Evolutionary conservation across 2,329 filamentous ascomycete genomes (phyloP), one percentile per base, ranked within the genome.

Genomic region (Capronia coronata): DNA sequence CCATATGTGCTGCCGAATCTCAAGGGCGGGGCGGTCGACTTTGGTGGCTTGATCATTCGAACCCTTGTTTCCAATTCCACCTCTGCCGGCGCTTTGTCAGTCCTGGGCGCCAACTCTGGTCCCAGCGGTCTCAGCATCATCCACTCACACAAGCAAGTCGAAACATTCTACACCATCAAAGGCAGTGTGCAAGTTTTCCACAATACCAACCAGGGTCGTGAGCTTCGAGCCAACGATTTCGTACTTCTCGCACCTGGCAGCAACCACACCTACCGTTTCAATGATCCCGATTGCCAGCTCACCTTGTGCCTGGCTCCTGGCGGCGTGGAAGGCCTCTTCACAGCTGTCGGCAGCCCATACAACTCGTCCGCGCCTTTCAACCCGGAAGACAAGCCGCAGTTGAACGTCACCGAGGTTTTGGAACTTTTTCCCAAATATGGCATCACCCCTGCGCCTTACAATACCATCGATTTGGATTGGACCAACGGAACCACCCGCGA

Each of bases 241-340:
- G 51, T 42, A 3, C 42, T 57, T 32, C 54, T 57, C 13, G 51
- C 54, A 10, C 48, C 51, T 2, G 54, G 54, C 25, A 57, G 51
- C 51, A 57, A 57, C 43, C 54, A 57, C 35, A 57, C 54, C n/a
- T 57, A 57, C 40, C 48, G 48, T 22, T 45, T 48, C 19, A 57
- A 49, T 35, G 51, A 54, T 22, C 48, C 49, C 19, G 54, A 57
- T 41, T 54, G 51, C 30, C 51, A 57, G 14, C 48, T 57, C 3
- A 49, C 48, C 10, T 39, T 54, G 3, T 37, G 42, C 4, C 47
- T 57, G 48, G 48, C 51, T 40, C 54, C 54, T 1, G 54, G 54
- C 14, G 54, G 54, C 3, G 49, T 57, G 18, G 54, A 57, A 13
- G 43, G 35, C 18, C 54, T 57, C 48, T 54, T 57, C 27, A 44